A percentile compares a stretch with the other conserved stretches of the same genome.
phyloP scores from a whole-genome alignment of 495 filamentous ascomycete species.

The Bacidia gigantensis region DNA sequence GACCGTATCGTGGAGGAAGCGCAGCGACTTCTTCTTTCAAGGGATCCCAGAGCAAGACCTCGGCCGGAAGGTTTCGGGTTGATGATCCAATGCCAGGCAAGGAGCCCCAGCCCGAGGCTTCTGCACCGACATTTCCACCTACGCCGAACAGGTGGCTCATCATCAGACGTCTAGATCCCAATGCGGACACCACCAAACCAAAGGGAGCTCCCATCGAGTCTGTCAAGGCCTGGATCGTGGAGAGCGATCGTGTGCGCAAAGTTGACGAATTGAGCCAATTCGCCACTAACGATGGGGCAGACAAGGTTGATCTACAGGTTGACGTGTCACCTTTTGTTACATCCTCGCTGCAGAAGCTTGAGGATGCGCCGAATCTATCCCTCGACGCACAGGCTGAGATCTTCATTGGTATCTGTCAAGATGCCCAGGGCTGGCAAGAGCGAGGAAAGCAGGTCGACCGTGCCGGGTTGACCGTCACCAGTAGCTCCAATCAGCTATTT shows the following conservation, averaged over 20 bases:
- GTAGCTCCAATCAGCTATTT: background rate
- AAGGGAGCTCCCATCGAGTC: background rate
- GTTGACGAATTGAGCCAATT: background rate
- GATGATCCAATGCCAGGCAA: no score
- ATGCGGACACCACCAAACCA: background rate
- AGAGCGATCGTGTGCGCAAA: background rate
- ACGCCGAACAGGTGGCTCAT: background rate
- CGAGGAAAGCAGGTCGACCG: background rate
- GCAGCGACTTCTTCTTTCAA: background rate
- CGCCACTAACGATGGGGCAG: slow-evolving; percentile 20
- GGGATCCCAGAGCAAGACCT: background rate
- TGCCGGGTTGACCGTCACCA: background rate
- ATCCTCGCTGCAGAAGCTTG: background rate
- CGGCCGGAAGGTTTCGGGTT: no score
- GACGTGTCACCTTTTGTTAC: slow-evolving; percentile 38
- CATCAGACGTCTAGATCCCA: background rate
- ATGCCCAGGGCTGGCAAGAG: background rate
- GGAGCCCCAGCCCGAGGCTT: no score
- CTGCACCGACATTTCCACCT: no score
- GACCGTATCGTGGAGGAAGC: background rate
- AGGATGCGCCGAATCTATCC: slow-evolving; percentile 10
- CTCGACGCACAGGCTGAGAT: background rate
- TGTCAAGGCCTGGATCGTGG: background rate
- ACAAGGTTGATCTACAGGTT: slow-evolving; percentile 29
- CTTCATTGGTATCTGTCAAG: background rate